phyloP scores from a whole-genome alignment of 2,329 filamentous ascomycete species.

The Ophiostoma ulmi region DNA sequence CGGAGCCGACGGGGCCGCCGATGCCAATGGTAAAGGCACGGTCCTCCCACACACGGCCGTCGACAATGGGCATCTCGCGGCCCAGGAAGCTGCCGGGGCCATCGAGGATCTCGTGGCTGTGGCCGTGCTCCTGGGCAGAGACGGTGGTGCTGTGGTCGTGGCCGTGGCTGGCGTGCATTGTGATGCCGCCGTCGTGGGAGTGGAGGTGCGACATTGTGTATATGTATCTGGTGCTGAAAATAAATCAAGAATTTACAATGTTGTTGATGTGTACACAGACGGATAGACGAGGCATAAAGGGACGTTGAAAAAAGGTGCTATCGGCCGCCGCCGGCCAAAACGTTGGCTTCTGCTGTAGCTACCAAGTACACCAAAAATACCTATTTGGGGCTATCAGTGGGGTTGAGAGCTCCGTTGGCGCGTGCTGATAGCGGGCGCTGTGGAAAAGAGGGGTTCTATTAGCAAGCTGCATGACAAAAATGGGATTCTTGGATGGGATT shows the following conservation, averaged over 20 bases:
- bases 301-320: neutral
- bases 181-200: conserved; percentile 46
- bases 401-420: conserved; percentile 6
- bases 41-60: conserved; percentile 81
- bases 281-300: neutral
- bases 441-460: conserved; percentile 9
- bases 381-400: conserved; percentile 10
- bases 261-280: neutral
- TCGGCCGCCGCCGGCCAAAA: conserved; percentile 14
- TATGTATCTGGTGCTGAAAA: no score
- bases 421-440: conserved; percentile 10
- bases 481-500: conserved; percentile 9
- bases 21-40: conserved; percentile 96
- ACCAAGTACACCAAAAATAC: neutral
- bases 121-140: conserved; percentile 71
- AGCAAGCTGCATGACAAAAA: neutral
- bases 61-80: conserved; percentile 88
- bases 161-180: conserved; percentile 35
- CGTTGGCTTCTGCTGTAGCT: neutral
- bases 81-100: conserved; percentile 85
- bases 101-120: conserved; percentile 91
- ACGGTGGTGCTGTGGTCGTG: conserved; percentile 43
- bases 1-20: conserved; percentile 92
- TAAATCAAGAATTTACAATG: no score
- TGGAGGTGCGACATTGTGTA: conserved; percentile 25